Conservation (phyloP, 192 early-diverging fungal genomes). For the Coemansia erecta region DNA sequence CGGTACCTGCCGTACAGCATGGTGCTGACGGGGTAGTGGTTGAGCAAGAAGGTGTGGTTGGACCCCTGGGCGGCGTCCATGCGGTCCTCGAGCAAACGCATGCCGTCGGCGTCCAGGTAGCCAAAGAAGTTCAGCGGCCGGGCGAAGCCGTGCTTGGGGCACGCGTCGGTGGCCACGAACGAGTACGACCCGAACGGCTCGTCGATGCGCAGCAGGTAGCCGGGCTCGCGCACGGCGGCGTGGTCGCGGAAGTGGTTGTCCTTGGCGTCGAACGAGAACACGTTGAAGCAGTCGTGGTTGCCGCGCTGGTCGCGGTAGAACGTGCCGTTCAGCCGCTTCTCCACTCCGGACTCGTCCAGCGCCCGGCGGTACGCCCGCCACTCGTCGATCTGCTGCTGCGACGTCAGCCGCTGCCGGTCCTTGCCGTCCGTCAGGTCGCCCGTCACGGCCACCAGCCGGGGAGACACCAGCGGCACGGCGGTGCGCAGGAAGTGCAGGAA, state of each 20-base stretch:
- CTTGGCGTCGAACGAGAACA: conserved; percentile 58
- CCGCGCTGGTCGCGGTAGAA: conserved; percentile 89
- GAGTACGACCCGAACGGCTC: conserved; percentile 74
- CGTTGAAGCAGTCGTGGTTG: conserved; percentile 92
- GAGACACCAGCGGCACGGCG: conserved; percentile 73
- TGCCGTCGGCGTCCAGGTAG: conserved; percentile 66
- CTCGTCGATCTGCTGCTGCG: conserved; percentile 77
- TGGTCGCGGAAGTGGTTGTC: conserved; percentile 65
- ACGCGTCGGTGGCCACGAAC: conserved; percentile 83
- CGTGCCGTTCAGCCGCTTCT: conserved; percentile 50
- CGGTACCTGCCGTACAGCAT: conserved; percentile 69
- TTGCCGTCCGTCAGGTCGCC: conserved; percentile 92
- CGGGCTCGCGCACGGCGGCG: conserved; percentile 50
- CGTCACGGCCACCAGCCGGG: conserved; percentile 75
- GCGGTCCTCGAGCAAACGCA: conserved; percentile 65
- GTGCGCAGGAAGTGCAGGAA: conserved; percentile 72
- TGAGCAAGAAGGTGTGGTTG: conserved; percentile 44
- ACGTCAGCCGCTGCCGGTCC: conserved; percentile 60
- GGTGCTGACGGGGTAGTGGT: conserved; percentile 80
- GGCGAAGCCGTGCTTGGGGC: conserved; percentile 68
- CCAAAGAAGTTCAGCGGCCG: conserved; percentile 92
- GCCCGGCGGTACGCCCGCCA: conserved; percentile 71
- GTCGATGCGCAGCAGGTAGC: conserved; percentile 60
- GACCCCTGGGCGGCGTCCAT: conserved; percentile 61
- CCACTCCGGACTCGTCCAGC: conserved; percentile 56